Evolutionary conservation across 2,329 filamentous ascomycete species (phyloP), one percentile per base, ranked within the genome.

Genomic region (Epichloe typhina): DNA sequence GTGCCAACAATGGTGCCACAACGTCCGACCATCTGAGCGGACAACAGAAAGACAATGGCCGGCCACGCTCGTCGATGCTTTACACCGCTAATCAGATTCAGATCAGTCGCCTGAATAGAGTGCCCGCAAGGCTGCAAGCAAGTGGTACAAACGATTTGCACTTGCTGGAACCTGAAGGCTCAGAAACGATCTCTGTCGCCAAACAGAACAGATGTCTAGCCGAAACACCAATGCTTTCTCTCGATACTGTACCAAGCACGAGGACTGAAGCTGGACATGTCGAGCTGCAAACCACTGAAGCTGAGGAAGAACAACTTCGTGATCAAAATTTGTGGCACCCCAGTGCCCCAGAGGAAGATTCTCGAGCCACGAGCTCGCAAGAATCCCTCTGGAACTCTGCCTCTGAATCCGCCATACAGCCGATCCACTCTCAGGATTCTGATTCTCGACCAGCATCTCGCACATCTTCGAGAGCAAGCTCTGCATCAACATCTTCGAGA

Each of bases 51-150:
- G 36, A 46, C 13, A 19, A 5, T 37, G 45, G 26, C 15, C 26
- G 45, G 17, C 50, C 45, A n/a, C 41, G 36, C 15, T 52, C 50
- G 3, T 49, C 41, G 17, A 21, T 52, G 9, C 6, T 49, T 21
- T 36, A 31, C 19, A 49, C 41, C 8, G 50, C 48, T n/a, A 17
- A 50, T 36, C 41, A 46, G 21, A 35, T 52, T 5, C 37, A 49
- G 6, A 47, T 51, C 5, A 47, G 47, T 39, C 53, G 48, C 8
- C 12, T 38, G 26, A 46, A 47, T 33, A 45, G 40, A 47, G 40
- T 50, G 19, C 38, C 31, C 6, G 6, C 38, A 17, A 47, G 31
- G 15, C 7, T 33, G 5, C 26, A 42, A 11, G 17, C 23, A n/a
- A 36, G 3, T 39, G 37, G 17, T 23, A 38, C 31, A 13, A 4